A percentile compares a stretch with the other conserved stretches of the same genome.
phyloP scores from a whole-genome alignment of 768 basidiomycete species.

The Astraeus odoratus region DNA sequence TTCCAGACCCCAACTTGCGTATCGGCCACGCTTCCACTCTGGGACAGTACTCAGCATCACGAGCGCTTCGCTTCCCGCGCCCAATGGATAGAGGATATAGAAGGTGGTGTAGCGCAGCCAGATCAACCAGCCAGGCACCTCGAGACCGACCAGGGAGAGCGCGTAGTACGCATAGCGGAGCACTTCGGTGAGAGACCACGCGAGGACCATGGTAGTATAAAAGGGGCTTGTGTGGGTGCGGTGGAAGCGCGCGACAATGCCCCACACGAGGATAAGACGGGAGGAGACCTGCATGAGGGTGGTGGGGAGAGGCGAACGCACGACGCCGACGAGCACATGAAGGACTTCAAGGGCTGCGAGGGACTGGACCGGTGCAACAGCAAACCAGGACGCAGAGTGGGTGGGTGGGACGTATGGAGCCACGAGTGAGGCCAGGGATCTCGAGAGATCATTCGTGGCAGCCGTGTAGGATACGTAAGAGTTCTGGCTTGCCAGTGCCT shows the following conservation, averaged over 20 bases:
- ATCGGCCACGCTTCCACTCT: constrained; percentile 36
- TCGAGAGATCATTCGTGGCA: constrained; percentile 32
- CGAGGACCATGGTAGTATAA: constrained; percentile 86
- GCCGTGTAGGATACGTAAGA: constrained; percentile 21
- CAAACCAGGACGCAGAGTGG: constrained; percentile 49
- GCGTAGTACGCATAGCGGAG: constrained; percentile 91
- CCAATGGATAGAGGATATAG: constrained; percentile 88
- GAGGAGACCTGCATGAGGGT: constrained; percentile 77
- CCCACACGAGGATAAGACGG: constrained; percentile 82
- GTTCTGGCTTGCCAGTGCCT: constrained; percentile 30
- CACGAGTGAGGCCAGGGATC: constrained; percentile 26
- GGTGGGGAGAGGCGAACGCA: constrained; percentile 67
- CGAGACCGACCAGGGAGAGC: constrained; percentile 48
- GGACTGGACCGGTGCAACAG: constrained; percentile 71
- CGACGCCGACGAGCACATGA: constrained; percentile 75
- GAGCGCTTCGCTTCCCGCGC: constrained; percentile 86
- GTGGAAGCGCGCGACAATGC: constrained; percentile 38
- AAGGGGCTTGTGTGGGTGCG: constrained; percentile 63
- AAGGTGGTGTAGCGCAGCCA: constrained; percentile 90
- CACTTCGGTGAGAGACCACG: constrained; percentile 90
- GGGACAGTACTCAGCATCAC: constrained; percentile 74
- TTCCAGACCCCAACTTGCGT: constrained; percentile 41
- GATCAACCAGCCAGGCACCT: constrained; percentile 49
- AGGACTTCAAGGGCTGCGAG: constrained; percentile 78
- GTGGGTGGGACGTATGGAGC: constrained; percentile 36